phyloP scores from a whole-genome alignment of 805 yeast genomes.

The Ogataea wickerhamii region DNA sequence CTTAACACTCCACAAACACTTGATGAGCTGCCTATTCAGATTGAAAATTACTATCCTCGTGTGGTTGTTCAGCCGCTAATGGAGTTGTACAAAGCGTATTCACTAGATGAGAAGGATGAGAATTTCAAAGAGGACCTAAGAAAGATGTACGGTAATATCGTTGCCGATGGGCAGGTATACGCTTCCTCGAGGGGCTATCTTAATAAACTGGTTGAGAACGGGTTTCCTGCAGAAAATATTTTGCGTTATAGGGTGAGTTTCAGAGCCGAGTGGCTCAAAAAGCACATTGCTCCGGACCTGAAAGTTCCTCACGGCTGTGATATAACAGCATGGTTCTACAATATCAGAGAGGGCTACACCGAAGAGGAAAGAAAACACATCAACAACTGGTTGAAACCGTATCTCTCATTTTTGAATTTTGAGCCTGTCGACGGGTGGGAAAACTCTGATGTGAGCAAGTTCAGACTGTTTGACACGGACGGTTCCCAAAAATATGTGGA shows the following conservation, averaged over 20 bases:
- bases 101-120: slow-evolving; percentile 10
- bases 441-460: slow-evolving; percentile 21
- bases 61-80: slow-evolving; percentile 24
- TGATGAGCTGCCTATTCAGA: slow-evolving; percentile 30
- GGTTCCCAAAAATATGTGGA: slow-evolving; percentile 28
- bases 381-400: slow-evolving; percentile 30
- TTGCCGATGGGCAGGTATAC: slow-evolving; percentile 39
- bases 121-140: slow-evolving; percentile 13
- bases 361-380: slow-evolving; percentile 26
- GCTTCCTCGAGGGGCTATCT: slow-evolving; percentile 37
- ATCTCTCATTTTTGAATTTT: slow-evolving; percentile 29
- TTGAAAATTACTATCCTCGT: slow-evolving; percentile 37
- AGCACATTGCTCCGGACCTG: slow-evolving; percentile 17
- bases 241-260: slow-evolving; percentile 31
- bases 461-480: slow-evolving; percentile 29
- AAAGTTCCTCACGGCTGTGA: slow-evolving; percentile 39
- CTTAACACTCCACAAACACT: slow-evolving; percentile 29
- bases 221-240: slow-evolving; percentile 25
- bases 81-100: slow-evolving; percentile 13
- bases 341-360: slow-evolving; percentile 24
- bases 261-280: slow-evolving; percentile 21
- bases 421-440: slow-evolving; percentile 31
- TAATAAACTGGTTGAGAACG: slow-evolving; percentile 26
- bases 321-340: slow-evolving; percentile 35
- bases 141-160: slow-evolving; percentile 33